These are phyloP conservation scores for Cantharellus anzutake DNA, from an alignment of 768 basidiomycete species.

Conservation along the genomic window DNA sequence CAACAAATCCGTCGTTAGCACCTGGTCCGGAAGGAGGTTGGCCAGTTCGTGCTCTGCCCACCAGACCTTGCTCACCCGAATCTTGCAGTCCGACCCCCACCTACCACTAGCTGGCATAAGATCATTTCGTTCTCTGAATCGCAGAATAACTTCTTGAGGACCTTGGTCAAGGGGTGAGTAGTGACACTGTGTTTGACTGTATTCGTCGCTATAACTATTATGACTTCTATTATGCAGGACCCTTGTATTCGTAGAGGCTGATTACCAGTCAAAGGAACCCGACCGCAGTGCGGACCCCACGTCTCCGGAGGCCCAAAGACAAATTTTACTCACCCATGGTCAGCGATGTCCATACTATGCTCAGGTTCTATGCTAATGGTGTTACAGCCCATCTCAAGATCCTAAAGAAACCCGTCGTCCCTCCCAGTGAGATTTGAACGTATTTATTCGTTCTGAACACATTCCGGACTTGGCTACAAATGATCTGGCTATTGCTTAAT, in stretches of 20 bases:
- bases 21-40: slow-evolving; percentile 41
- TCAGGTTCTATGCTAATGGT: no score
- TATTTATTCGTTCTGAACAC: no score
- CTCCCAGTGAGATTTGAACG: no score
- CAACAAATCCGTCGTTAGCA: slow-evolving; percentile 40
- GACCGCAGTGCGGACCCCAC: slow-evolving; percentile 43
- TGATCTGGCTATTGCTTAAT: no score
- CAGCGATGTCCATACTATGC: slow-evolving; percentile 23
- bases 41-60: slow-evolving; percentile 10
- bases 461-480: no score
- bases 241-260: slow-evolving; percentile 65
- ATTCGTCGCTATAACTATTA: not conserved
- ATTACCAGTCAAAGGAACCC: slow-evolving; percentile 50
- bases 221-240: slow-evolving; percentile 12
- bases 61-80: not conserved
- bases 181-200: not conserved
- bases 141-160: slow-evolving; percentile 44
- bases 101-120: slow-evolving; percentile 53
- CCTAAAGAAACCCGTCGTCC: no score
- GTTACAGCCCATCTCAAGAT: no score
- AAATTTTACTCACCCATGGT: slow-evolving; percentile 74
- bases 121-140: slow-evolving; percentile 49
- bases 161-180: slow-evolving; percentile 38
- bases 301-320: slow-evolving; percentile 54
- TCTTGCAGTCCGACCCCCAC: slow-evolving; percentile 30